phyloP scores from a whole-genome alignment of 1,139 yeast species.

The Yamadazyma membranifaciens region DNA sequence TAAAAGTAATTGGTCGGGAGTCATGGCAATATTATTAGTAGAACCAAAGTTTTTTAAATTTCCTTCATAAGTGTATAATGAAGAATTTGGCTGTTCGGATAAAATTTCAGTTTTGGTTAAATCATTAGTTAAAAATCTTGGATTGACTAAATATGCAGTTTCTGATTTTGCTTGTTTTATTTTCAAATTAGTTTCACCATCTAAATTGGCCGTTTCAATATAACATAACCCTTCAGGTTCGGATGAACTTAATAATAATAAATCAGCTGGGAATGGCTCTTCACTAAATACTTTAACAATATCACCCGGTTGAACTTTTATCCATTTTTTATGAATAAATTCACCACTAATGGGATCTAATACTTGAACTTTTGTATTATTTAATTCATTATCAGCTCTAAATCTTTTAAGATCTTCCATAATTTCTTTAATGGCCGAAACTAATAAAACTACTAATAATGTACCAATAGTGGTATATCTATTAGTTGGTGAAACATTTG shows the following conservation, averaged over 20 bases:
- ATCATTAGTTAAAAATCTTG: conserved; percentile 52
- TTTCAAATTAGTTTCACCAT: conserved; percentile 96
- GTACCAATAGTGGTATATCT: conserved; percentile 95
- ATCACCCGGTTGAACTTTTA: conserved; percentile 88
- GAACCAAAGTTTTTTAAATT: conserved; percentile 59
- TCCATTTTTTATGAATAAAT: conserved; percentile 75
- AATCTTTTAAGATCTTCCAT: conserved; percentile 90
- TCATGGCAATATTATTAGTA: conserved; percentile 58
- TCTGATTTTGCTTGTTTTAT: conserved; percentile 86
- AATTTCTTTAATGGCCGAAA: conserved; percentile 89
- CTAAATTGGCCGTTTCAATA: conserved; percentile 95
- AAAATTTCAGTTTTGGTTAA: conserved; percentile 43
- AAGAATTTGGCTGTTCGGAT: conserved; percentile 93
- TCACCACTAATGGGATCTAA: conserved; percentile 59
- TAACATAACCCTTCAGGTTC: conserved; percentile 98
- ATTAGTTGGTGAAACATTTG: conserved; percentile 94
- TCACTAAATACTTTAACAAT: conserved; percentile 81
- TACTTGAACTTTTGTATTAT: conserved; percentile 73
- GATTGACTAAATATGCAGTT: conserved; percentile 72
- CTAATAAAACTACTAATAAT: conserved; percentile 74
- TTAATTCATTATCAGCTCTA: conserved; percentile 83
- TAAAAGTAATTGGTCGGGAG: conserved; percentile 86
- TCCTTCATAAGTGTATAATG: conserved; percentile 94
- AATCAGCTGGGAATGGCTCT: conserved; percentile 93
- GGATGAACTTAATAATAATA: conserved; percentile 80